Conservation (phyloP, 192 early-diverging fungal species). For the Entomortierella beljakovae region DNA sequence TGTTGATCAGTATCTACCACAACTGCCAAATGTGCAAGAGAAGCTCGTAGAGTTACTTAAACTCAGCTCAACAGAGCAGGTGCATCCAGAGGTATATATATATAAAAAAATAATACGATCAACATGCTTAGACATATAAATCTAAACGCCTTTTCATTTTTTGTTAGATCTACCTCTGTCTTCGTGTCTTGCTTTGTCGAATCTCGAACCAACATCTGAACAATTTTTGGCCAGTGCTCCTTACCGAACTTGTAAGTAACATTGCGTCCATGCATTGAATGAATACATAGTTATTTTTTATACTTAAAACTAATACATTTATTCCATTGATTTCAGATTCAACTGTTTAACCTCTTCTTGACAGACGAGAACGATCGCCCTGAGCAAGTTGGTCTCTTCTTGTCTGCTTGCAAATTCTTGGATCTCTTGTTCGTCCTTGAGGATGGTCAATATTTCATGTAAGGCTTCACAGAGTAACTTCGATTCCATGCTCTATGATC, state of each 20-base stretch:
- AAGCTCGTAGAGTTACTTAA: slow-evolving; percentile 92
- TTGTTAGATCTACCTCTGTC: slow-evolving; percentile 79
- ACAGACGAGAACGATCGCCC: slow-evolving; percentile 61
- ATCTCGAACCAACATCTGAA: slow-evolving; percentile 85
- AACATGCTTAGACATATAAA: too few relatives aligned
- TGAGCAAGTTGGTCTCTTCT: slow-evolving; percentile 77
- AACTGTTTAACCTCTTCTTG: slow-evolving; percentile 72
- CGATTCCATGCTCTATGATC: too few relatives aligned
- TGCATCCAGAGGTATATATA: slow-evolving; percentile 74
- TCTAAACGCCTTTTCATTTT: too few relatives aligned
- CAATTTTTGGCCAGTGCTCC: slow-evolving; percentile 92
- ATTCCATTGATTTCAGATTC: slow-evolving; percentile 61
- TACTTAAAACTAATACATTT: background rate
- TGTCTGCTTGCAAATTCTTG: slow-evolving; percentile 91
- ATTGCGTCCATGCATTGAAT: background rate
- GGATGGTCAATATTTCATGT: slow-evolving; percentile 88
- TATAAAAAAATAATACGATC: too few relatives aligned
- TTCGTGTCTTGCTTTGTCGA: slow-evolving; percentile 84
- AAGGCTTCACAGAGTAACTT: too few relatives aligned
- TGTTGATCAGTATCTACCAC: slow-evolving; percentile 80
- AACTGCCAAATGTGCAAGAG: slow-evolving; percentile 85
- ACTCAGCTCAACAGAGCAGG: slow-evolving; percentile 68
- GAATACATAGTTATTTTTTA: background rate
- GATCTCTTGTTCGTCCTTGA: slow-evolving; percentile 85
- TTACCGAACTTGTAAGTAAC: slow-evolving; percentile 83